Conservation (phyloP, 2,329 filamentous ascomycete genomes). For the Bipolaris sorokiniana region DNA sequence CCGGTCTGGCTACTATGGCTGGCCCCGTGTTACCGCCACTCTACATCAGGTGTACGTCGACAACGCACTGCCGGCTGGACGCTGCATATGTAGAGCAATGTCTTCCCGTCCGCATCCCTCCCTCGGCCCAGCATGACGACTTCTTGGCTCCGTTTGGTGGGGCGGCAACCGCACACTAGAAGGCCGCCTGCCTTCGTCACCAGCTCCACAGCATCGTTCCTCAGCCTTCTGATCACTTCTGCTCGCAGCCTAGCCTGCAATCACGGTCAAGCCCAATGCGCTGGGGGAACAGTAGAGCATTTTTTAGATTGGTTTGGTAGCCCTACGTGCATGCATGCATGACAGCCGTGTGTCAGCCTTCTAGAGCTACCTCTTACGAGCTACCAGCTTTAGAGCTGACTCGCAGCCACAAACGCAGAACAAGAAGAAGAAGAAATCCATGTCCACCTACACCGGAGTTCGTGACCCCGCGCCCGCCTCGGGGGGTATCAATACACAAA, state of each 20-base stretch:
- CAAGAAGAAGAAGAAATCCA: conserved; percentile 1
- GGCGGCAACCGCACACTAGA: conserved; percentile 1
- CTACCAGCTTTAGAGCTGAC: conserved; percentile 2
- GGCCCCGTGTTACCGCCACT: conserved; percentile 9
- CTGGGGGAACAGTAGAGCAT: neutral
- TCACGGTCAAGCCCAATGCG: conserved; percentile 10
- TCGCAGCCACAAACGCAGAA: conserved; percentile 6
- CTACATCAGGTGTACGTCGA: conserved; percentile 15
- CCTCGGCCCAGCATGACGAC: conserved; percentile 4
- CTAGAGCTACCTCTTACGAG: conserved; percentile 4
- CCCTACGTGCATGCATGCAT: conserved; percentile 6
- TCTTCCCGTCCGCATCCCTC: neutral
- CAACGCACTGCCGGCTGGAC: conserved; percentile 33
- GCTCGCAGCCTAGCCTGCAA: neutral
- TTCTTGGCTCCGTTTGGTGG: conserved; percentile 13
- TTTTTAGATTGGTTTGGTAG: conserved; percentile 6
- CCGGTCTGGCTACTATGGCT: conserved; percentile 18
- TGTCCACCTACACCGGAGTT: conserved; percentile 27
- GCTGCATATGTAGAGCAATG: conserved; percentile 16
- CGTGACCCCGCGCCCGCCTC: conserved; percentile 26
- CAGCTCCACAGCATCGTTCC: conserved; percentile 11
- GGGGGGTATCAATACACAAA: conserved; percentile 44
- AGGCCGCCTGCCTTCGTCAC: conserved; percentile 2
- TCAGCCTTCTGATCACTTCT: conserved; percentile 8
- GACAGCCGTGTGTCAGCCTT: conserved; percentile 5